phyloP scores from a whole-genome alignment of 2,329 filamentous ascomycete genomes.

The Aspergillus hortae region DNA sequence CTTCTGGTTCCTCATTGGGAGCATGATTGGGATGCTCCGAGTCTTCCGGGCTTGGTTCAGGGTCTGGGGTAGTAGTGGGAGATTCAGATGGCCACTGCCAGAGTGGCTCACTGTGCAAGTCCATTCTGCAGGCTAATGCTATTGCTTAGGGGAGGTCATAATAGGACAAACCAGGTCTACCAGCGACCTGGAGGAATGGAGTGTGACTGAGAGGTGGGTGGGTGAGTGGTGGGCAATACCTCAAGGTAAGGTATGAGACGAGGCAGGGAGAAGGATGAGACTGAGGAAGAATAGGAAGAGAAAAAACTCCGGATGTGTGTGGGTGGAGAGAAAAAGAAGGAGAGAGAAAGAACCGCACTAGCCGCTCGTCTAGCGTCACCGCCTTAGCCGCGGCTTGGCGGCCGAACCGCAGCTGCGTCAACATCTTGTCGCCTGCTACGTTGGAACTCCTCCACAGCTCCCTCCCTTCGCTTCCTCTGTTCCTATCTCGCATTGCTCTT shows the following conservation, averaged over 20 bases:
- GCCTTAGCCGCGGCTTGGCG: constrained; percentile 17
- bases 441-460: background rate
- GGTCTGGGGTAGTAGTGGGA: constrained; percentile 6
- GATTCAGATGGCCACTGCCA: constrained; percentile 22
- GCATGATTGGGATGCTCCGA: constrained; percentile 8
- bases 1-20: constrained; percentile 11
- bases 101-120: constrained; percentile 21
- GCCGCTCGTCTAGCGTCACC: constrained; percentile 23
- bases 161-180: constrained; percentile 13
- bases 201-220: background rate
- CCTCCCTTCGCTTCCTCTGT: constrained; percentile 21
- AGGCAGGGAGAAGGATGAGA: background rate
- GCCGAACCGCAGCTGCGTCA: constrained; percentile 22
- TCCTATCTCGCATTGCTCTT: constrained; percentile 15
- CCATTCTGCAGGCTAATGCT: constrained; percentile 11
- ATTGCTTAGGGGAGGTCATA: constrained; percentile 7
- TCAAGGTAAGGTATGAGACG: constrained; percentile 5
- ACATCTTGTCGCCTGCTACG: constrained; percentile 29
- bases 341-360: constrained; percentile 14
- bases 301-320: background rate
- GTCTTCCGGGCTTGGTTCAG: constrained; percentile 1
- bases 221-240: background rate
- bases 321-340: constrained; percentile 9
- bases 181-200: constrained; percentile 12
- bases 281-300: background rate